phyloP scores from a whole-genome alignment of 1,139 yeast genomes.

The Protomyces macrosporus region DNA sequence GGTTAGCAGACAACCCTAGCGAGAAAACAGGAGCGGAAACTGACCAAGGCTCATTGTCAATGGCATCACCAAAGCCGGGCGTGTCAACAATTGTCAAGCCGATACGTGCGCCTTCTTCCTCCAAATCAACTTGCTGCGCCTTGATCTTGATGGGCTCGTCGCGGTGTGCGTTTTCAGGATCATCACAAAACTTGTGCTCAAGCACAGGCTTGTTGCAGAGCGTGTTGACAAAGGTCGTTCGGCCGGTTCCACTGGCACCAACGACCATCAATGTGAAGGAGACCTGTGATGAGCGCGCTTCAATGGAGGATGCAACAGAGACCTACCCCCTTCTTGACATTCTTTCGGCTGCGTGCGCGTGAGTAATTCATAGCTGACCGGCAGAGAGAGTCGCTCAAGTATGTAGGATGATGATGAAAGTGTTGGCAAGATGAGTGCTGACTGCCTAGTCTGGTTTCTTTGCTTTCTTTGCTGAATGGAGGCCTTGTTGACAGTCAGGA shows the following conservation, averaged over 20 bases:
- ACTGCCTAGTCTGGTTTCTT: too few species aligned
- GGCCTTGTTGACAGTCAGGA: too few species aligned
- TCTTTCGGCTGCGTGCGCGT: conserved; percentile 23
- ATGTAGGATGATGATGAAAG: too few species aligned
- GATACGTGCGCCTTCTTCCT: conserved; percentile 64
- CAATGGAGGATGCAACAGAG: neutral
- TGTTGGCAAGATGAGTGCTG: too few species aligned
- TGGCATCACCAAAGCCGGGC: conserved; percentile 90
- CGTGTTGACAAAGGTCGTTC: conserved; percentile 75
- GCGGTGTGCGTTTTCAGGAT: conserved; percentile 45
- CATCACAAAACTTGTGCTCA: conserved; percentile 38
- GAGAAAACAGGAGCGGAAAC: neutral
- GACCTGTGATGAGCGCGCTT: conserved; percentile 37
- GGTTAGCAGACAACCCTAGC: neutral
- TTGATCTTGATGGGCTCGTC: conserved; percentile 49
- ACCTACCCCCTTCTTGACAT: conserved; percentile 24
- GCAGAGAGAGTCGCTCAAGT: too few species aligned
- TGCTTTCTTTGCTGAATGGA: too few species aligned
- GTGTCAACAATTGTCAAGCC: conserved; percentile 81
- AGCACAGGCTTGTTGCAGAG: conserved; percentile 82
- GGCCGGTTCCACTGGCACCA: conserved; percentile 75
- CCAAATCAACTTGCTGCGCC: conserved; percentile 36
- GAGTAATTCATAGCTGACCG: conserved; percentile 7
- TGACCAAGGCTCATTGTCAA: conserved; percentile 54
- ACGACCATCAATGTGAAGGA: conserved; percentile 74